phyloP scores from a whole-genome alignment of 176 grass and related monocot genomes.

The Hyparrhenia diplandra region DNA sequence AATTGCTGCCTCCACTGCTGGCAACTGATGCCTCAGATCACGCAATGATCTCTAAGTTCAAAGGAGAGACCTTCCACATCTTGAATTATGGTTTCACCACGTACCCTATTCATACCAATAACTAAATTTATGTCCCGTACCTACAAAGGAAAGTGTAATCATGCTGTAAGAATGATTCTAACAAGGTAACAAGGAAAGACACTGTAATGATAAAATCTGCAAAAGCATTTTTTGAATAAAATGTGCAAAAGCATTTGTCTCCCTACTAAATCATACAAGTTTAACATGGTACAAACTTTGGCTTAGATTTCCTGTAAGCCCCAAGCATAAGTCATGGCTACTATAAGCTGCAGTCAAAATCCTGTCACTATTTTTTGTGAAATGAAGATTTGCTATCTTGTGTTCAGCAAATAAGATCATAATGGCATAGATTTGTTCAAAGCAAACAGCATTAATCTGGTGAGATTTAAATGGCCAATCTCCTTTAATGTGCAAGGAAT shows the following conservation, averaged over 20 bases:
- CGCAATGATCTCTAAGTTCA: slow-evolving; percentile 75
- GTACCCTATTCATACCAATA: slow-evolving; percentile 68
- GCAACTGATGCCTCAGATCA: slow-evolving; percentile 86
- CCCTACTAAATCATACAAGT: slow-evolving; percentile 1
- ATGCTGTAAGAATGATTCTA: slow-evolving; percentile 19
- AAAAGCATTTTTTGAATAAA: too few relatives aligned
- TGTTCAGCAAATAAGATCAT: slow-evolving; percentile 1
- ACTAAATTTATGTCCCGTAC: slow-evolving; percentile 92
- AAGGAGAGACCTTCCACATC: slow-evolving; percentile 87
- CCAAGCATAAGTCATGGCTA: too few relatives aligned
- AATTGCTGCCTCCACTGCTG: slow-evolving; percentile 69
- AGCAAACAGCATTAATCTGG: neutral
- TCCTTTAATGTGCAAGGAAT: too few relatives aligned
- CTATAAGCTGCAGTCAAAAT: neutral
- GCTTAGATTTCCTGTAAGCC: neutral
- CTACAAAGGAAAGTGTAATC: slow-evolving; percentile 34
- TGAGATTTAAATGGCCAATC: neutral
- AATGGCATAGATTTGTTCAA: neutral
- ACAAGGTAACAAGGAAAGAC: neutral
- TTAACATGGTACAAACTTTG: slow-evolving; percentile 9
- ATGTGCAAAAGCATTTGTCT: neutral
- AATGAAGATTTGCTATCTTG: neutral
- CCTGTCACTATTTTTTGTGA: neutral
- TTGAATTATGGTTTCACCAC: slow-evolving; percentile 92
- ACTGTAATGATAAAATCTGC: too few relatives aligned